These are phyloP conservation scores for Dinochytrium kinnereticum DNA, from an alignment of 371 early-diverging fungal genomes.

Conservation along the genomic window DNA sequence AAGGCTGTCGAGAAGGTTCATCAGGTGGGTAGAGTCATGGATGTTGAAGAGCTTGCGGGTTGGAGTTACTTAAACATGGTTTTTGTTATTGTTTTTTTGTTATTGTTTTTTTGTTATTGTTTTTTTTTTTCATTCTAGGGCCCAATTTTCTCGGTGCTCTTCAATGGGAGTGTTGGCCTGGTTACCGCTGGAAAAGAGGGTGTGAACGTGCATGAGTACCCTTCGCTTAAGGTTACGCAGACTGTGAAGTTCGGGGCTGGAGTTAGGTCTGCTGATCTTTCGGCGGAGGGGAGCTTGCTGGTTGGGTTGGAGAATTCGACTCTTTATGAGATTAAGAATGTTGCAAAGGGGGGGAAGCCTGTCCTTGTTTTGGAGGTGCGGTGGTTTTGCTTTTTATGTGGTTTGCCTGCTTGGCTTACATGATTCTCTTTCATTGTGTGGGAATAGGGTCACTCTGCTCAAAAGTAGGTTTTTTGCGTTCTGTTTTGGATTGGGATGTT, in stretches of 20 bases:
- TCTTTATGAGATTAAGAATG: slow-evolving; percentile 29
- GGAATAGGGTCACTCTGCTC: slow-evolving; percentile 12
- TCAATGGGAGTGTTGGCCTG: slow-evolving; percentile 14
- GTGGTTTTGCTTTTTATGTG: not conserved
- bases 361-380: not conserved
- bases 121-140: slow-evolving; percentile 16
- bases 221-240: not conserved
- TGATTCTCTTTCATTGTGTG: not conserved
- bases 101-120: not conserved
- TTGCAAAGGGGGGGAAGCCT: not conserved
- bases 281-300: slow-evolving; percentile 22
- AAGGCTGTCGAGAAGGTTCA: slow-evolving; percentile 27
- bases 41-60: too few species aligned
- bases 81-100: not conserved
- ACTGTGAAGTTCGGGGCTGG: slow-evolving; percentile 25
- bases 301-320: slow-evolving; percentile 41
- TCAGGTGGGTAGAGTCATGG: too few species aligned
- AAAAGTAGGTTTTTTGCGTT: not conserved
- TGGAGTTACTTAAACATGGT: too few species aligned
- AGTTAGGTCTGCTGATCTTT: slow-evolving; percentile 22
- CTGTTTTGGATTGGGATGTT: slow-evolving; percentile 11
- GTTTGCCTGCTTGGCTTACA: not conserved
- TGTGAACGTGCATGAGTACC: slow-evolving; percentile 21
- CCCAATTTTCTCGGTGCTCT: slow-evolving; percentile 23
- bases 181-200: slow-evolving; percentile 36